Evolutionary conservation across 768 basidiomycete species (phyloP).

Genomic region (Amanita pallidorosea): DNA sequence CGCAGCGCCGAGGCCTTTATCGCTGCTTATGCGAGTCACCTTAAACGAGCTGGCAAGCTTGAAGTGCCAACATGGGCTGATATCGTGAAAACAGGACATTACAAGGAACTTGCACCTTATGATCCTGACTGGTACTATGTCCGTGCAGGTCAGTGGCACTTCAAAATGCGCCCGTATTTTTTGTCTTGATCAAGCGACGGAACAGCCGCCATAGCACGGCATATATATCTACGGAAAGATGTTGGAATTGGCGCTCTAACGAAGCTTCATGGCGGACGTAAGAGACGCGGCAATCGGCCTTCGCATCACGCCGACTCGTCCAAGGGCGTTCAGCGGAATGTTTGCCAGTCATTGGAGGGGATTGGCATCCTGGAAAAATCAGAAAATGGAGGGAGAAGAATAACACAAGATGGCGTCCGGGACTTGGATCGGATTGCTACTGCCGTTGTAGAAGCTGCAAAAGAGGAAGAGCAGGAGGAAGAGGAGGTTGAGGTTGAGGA

Average conservation of each 20-base stretch:
- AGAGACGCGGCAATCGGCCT: constrained; percentile 93
- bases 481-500: constrained; percentile 54
- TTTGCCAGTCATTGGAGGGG: constrained; percentile 97
- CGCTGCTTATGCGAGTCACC: constrained; percentile 85
- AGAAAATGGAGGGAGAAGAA: constrained; percentile 90
- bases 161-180: background rate
- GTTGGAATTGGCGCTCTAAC: constrained; percentile 88
- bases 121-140: constrained; percentile 99
- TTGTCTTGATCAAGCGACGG: background rate
- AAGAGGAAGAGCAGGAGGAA: constrained; percentile 66
- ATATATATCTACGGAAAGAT: constrained; percentile 99
- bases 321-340: constrained; percentile 83
- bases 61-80: constrained; percentile 99
- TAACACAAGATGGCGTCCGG: constrained; percentile 93
- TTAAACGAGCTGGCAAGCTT: constrained; percentile 98
- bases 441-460: constrained; percentile 70
- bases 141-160: constrained; percentile 71
- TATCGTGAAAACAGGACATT: constrained; percentile 95
- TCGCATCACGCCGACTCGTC: constrained; percentile 88
- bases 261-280: constrained; percentile 95
- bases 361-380: constrained; percentile 95
- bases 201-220: constrained; percentile 89
- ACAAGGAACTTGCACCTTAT: constrained; percentile 98
- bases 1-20: constrained; percentile 90
- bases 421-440: constrained; percentile 93